These are phyloP conservation scores for Cucurbitaria berberidis DNA, from an alignment of 2,329 filamentous ascomycete genomes.

Conservation along the genomic window DNA sequence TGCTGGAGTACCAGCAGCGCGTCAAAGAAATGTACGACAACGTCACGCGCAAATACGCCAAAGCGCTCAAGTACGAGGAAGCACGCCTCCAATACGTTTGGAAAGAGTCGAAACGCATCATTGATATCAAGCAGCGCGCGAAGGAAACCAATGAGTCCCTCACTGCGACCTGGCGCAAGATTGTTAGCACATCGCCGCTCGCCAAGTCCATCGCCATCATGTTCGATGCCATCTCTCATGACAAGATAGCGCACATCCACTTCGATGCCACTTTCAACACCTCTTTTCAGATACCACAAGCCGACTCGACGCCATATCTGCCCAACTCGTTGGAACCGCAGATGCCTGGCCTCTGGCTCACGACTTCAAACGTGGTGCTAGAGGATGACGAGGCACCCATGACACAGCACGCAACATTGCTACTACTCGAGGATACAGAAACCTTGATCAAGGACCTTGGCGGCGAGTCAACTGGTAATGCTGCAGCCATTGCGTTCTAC, in stretches of 20 bases:
- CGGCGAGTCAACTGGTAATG: constrained; percentile 75
- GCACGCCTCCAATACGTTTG: constrained; percentile 88
- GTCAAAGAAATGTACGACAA: constrained; percentile 85
- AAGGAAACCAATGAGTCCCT: constrained; percentile 71
- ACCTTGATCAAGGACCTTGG: constrained; percentile 74
- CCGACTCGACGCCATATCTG: constrained; percentile 73
- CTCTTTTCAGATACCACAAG: constrained; percentile 67
- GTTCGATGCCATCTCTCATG: constrained; percentile 79
- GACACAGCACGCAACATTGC: constrained; percentile 84
- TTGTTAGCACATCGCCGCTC: constrained; percentile 74
- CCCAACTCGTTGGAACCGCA: constrained; percentile 71
- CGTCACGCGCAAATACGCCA: constrained; percentile 90
- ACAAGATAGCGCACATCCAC: constrained; percentile 83
- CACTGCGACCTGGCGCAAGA: constrained; percentile 71
- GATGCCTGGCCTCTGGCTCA: constrained; percentile 81
- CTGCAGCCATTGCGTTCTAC: constrained; percentile 77
- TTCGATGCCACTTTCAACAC: constrained; percentile 69
- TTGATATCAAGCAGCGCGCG: constrained; percentile 80
- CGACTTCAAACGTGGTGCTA: constrained; percentile 78
- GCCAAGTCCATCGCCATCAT: constrained; percentile 83
- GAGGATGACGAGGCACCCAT: constrained; percentile 72
- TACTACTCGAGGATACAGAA: constrained; percentile 83
- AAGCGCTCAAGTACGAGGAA: constrained; percentile 91
- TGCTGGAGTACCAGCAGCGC: constrained; percentile 73
- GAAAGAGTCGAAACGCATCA: constrained; percentile 84